Conservation (phyloP, 257 asterid genomes). For the Verbena officinalis region DNA sequence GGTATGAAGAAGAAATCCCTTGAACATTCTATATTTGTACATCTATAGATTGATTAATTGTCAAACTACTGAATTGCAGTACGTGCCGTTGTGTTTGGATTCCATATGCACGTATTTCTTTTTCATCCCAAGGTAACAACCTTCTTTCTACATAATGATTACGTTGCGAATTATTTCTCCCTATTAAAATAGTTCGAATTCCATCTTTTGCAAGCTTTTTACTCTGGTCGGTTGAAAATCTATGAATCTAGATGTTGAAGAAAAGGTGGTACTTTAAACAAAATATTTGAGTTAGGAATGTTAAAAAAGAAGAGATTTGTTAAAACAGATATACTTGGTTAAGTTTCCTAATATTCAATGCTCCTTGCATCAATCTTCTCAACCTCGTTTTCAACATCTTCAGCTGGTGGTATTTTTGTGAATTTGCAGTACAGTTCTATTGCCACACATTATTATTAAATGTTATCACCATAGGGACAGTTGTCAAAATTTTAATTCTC, state of each 20-base stretch:
- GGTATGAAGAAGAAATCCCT: slow-evolving; percentile 45
- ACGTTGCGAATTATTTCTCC: slow-evolving; percentile 7
- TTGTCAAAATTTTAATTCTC: neutral
- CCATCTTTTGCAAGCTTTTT: neutral
- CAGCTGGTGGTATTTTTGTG: too few relatives aligned
- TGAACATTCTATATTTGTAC: slow-evolving; percentile 1
- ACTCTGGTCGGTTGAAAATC: neutral
- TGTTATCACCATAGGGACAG: neutral
- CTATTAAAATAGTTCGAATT: slow-evolving; percentile 2
- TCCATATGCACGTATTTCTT: slow-evolving; percentile 80
- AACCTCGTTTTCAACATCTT: neutral
- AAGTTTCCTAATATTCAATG: neutral
- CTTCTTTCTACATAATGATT: neutral
- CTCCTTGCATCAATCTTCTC: neutral
- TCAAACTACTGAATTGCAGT: slow-evolving; percentile 53
- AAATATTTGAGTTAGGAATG: neutral
- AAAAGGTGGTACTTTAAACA: neutral
- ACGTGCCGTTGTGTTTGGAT: slow-evolving; percentile 86
- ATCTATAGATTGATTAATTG: slow-evolving; percentile 20
- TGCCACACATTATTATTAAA: neutral
- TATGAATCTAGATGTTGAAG: neutral
- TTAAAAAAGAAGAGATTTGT: neutral
- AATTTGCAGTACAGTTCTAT: slow-evolving; percentile 10
- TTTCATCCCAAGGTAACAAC: slow-evolving; percentile 73
- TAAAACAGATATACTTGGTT: neutral